Conservation (phyloP, 1,139 yeast genomes). For the Zygoascus meyerae region DNA sequence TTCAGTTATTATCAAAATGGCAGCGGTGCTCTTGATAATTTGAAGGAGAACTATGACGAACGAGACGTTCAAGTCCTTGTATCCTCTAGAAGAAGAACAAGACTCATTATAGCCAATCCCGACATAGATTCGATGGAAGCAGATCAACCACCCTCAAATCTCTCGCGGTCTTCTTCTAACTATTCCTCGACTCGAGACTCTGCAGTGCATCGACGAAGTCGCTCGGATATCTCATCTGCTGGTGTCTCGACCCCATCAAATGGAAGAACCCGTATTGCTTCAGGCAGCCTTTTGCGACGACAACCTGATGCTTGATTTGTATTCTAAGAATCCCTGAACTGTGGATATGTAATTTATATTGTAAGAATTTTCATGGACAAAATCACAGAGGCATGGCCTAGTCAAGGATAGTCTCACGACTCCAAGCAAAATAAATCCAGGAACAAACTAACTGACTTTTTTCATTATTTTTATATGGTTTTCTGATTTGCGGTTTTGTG, state of each 20-base stretch:
- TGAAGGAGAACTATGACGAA: slow-evolving; percentile 39
- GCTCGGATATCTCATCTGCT: slow-evolving; percentile 23
- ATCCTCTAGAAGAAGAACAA: slow-evolving; percentile 60
- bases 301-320: not conserved
- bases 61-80: slow-evolving; percentile 72
- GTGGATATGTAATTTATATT: no score
- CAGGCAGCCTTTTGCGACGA: not conserved
- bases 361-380: no score
- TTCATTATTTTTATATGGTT: no score
- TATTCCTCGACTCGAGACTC: not conserved
- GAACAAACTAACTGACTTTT: no score
- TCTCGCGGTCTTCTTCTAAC: slow-evolving; percentile 2
- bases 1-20: no score
- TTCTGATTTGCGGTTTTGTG: no score
- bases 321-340: no score
- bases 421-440: no score
- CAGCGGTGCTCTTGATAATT: slow-evolving; percentile 12
- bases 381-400: no score
- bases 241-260: not conserved
- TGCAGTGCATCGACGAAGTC: slow-evolving; percentile 16
- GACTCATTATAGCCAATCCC: slow-evolving; percentile 62
- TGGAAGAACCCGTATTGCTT: not conserved
- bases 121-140: slow-evolving; percentile 20
- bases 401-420: no score
- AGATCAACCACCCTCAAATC: not conserved